These are phyloP conservation scores for Volvox carteri DNA, from an alignment of 163 green algal species.

Conservation along the genomic window DNA sequence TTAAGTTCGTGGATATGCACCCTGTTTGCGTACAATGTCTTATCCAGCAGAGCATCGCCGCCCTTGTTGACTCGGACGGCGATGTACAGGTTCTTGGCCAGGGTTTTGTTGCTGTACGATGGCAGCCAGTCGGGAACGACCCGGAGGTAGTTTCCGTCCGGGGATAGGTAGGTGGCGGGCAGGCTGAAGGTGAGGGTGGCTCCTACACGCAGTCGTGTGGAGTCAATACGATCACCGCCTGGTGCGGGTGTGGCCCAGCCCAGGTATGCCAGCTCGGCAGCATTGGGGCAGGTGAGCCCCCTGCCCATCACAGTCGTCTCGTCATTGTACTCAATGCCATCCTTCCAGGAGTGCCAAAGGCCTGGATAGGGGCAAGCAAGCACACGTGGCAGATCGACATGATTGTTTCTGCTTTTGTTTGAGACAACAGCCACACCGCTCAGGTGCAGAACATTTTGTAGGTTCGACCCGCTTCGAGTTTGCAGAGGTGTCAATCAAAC, in stretches of 20 bases:
- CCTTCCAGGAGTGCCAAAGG: neutral
- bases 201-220: neutral
- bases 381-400: too few relatives aligned
- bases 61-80: neutral
- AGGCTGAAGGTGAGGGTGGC: neutral
- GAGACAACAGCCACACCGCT: too few relatives aligned
- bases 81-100: constrained; percentile 28
- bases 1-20: neutral
- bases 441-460: too few relatives aligned
- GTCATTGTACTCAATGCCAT: constrained; percentile 14
- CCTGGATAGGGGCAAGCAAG: too few relatives aligned
- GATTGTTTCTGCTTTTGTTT: too few relatives aligned
- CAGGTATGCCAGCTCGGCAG: neutral
- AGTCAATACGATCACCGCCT: neutral
- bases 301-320: constrained; percentile 18
- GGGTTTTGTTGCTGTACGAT: neutral
- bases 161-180: constrained; percentile 14
- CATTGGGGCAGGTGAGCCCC: constrained; percentile 22
- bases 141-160: constrained; percentile 14
- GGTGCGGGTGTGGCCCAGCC: neutral
- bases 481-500: too few relatives aligned
- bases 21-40: neutral
- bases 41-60: neutral
- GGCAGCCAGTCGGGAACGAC: constrained; percentile 2
- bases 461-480: too few relatives aligned